Evolutionary conservation across 2,329 filamentous ascomycete species (phyloP).

Genomic region (Clathrospora elynae): DNA sequence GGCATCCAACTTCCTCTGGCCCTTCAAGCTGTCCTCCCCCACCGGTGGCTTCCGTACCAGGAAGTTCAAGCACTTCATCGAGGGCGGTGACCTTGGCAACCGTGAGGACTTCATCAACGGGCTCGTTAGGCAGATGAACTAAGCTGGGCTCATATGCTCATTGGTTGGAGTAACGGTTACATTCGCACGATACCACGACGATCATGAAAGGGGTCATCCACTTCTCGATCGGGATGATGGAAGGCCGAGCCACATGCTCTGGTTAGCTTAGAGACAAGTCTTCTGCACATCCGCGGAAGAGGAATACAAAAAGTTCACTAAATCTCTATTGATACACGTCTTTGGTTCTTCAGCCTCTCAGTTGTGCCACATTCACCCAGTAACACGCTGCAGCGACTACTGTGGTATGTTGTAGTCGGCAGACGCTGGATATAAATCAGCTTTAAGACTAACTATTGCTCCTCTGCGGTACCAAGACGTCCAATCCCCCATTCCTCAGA

Average conservation of each 20-base stretch:
- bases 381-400: too few relatives aligned
- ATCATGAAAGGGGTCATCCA: conserved; percentile 30
- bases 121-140: conserved; percentile 99
- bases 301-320: conserved; percentile 30
- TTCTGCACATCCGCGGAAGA: conserved; percentile 29
- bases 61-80: conserved; percentile 99
- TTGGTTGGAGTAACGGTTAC: conserved; percentile 39
- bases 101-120: conserved; percentile 97
- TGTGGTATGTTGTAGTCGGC: too few relatives aligned
- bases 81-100: conserved; percentile 99
- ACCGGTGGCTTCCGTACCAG: conserved; percentile 93
- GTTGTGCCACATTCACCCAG: too few relatives aligned
- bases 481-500: too few relatives aligned
- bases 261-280: conserved; percentile 38
- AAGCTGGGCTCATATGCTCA: conserved; percentile 48
- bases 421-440: too few relatives aligned
- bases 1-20: conserved; percentile 99
- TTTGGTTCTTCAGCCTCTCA: too few relatives aligned
- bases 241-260: conserved; percentile 40
- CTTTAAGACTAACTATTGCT: too few relatives aligned
- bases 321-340: too few relatives aligned
- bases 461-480: too few relatives aligned
- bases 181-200: conserved; percentile 37
- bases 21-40: conserved; percentile 99
- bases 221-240: conserved; percentile 27